Base-by-base conservation (phyloP, 345 rosid species). In the Populus euphratica region DNA sequence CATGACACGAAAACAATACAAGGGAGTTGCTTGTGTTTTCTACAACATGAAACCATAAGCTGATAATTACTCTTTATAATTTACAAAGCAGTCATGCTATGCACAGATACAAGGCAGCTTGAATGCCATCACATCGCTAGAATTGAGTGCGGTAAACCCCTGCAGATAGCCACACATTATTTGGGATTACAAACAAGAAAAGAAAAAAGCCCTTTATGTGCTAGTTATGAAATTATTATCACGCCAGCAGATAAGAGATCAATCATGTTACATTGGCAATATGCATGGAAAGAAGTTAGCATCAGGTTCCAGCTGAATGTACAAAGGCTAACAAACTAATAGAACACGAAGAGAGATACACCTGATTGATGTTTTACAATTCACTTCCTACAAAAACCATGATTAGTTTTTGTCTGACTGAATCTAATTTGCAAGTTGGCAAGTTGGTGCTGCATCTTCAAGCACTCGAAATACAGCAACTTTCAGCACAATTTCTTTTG, bases 391-490 rank as follows among this genome's bases (percentile, higher is more conserved):
- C 50, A 14, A 47, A 12, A 47, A 47, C 50, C 14, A 47, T 44
- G 50, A 47, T 47, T 47, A 47, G 50, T 13, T 47, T 39, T 39
- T 47, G 16, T 14, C 18, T 14, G 18, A 4, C 18, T 47, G 52
- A 14, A 12, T 47, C 52, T 47, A 47, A 14, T 14, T 47, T 47
- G 18, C 3, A 12, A 11, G 44, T 59, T 50, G 56, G 73, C 23
- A n/a, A 17, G 62, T 12, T 16, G 68, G 25, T 68, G 63, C 35
- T 56, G 50, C 64, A 64, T 62, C 56, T 77, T 84, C 88, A 62
- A 83, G 80, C 7, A 80, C 89, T n/a, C 87, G 87, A 74, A 89
- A 89, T 29, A 86, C 78, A 69, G 89, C 83, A 72, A 85, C 94
- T 83, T 83, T 87, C 75, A 90, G 71, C 36, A 84, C 83, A 47